Percentiles rank a stretch among this genome's conserved stretches.
phyloP scores from a whole-genome alignment of 2,329 filamentous ascomycete species.

The Endoconidiophora laricicola region DNA sequence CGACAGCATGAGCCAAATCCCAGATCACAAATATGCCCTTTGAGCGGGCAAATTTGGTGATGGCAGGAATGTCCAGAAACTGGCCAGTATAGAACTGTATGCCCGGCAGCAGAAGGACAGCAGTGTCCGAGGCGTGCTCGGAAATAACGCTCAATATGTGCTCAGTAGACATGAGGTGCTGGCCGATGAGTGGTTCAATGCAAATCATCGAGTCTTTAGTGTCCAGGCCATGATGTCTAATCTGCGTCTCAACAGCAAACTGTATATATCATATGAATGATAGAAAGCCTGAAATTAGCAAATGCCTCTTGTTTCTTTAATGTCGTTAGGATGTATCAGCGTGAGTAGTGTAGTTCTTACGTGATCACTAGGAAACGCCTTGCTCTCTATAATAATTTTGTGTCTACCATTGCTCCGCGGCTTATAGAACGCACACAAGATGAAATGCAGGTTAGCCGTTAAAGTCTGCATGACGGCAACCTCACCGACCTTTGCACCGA shows the following conservation, averaged over 20 bases:
- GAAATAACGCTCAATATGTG: slow-evolving; percentile 60
- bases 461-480: slow-evolving; percentile 72
- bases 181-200: slow-evolving; percentile 39
- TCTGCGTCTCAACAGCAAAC: slow-evolving; percentile 67
- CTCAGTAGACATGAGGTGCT: slow-evolving; percentile 49
- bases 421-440: slow-evolving; percentile 68
- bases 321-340: too few species aligned
- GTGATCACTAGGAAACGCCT: slow-evolving; percentile 73
- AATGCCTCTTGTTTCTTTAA: not conserved
- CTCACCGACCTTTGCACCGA: slow-evolving; percentile 52
- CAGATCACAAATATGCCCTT: slow-evolving; percentile 63
- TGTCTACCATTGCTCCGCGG: slow-evolving; percentile 39
- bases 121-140: slow-evolving; percentile 52
- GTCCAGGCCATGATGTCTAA: slow-evolving; percentile 48
- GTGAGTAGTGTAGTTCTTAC: slow-evolving; percentile 24
- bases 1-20: slow-evolving; percentile 76
- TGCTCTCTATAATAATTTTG: slow-evolving; percentile 68
- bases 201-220: slow-evolving; percentile 50
- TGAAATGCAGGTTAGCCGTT: slow-evolving; percentile 59
- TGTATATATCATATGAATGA: slow-evolving; percentile 18
- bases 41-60: slow-evolving; percentile 59
- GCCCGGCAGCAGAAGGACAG: slow-evolving; percentile 65
- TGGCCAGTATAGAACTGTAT: slow-evolving; percentile 91
- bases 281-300: not conserved
- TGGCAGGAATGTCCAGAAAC: slow-evolving; percentile 63